These are phyloP conservation scores for Edaphochlamys debaryana DNA, from an alignment of 139 green algal species.

Conservation along the genomic window DNA sequence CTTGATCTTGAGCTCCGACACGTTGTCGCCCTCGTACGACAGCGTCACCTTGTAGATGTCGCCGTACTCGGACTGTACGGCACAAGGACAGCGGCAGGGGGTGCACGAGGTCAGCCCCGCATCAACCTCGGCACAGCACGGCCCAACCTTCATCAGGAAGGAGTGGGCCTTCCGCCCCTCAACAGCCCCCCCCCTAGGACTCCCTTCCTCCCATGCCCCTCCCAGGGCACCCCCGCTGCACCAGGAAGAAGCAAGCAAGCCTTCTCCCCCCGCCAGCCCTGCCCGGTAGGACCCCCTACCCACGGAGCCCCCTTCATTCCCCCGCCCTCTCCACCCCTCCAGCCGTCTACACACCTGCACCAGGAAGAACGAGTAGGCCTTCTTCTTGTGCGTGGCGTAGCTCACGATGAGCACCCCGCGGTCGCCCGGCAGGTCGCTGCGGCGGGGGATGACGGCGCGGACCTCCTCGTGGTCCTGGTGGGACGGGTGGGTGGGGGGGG, in stretches of 20 bases:
- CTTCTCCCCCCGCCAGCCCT: too few relatives aligned
- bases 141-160: constrained; percentile 88
- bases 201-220: too few relatives aligned
- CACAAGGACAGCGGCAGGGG: background rate
- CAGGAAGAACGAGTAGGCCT: constrained; percentile 95
- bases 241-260: too few relatives aligned
- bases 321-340: too few relatives aligned
- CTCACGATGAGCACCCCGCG: constrained; percentile 91
- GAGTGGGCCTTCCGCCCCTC: background rate
- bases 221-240: too few relatives aligned
- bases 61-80: constrained; percentile 98
- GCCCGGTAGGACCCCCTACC: too few relatives aligned
- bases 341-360: constrained; percentile 81
- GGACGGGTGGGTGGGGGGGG: background rate
- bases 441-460: constrained; percentile 91
- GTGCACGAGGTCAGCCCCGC: background rate
- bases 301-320: too few relatives aligned
- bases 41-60: constrained; percentile 98
- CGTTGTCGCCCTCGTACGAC: constrained; percentile 76
- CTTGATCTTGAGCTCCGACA: constrained; percentile 92
- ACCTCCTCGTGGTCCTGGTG: constrained; percentile 67
- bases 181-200: too few relatives aligned
- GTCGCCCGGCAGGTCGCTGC: constrained; percentile 83
- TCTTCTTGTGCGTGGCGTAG: constrained; percentile 88
- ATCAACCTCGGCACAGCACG: too few relatives aligned